phyloP scores from a whole-genome alignment of 768 basidiomycete genomes.

The Leucocoprinus birnbaumii region DNA sequence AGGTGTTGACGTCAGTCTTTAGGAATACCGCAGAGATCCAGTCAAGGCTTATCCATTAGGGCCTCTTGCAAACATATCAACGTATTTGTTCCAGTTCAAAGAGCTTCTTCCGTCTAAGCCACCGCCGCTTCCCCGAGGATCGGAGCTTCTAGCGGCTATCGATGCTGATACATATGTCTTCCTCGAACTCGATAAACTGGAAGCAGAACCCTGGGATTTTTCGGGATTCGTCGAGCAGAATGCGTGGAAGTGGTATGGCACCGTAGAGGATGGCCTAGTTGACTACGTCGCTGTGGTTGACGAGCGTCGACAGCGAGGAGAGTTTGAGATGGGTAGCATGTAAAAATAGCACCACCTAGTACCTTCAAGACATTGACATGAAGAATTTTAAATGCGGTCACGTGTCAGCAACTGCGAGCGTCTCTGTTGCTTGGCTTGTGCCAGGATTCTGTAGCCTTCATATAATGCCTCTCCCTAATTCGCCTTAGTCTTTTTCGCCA shows the following conservation, averaged over 20 bases:
- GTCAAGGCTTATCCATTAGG: constrained; percentile 59
- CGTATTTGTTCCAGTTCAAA: constrained; percentile 19
- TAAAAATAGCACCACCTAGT: not conserved
- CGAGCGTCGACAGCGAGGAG: constrained; percentile 49
- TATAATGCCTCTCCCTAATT: constrained; percentile 17
- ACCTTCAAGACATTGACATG: too few species aligned
- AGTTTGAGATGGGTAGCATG: not conserved
- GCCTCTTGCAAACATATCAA: constrained; percentile 30
- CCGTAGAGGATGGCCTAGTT: constrained; percentile 27
- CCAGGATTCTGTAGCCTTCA: not conserved
- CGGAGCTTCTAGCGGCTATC: constrained; percentile 31
- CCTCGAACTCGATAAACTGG: constrained; percentile 40
- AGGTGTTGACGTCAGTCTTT: not conserved
- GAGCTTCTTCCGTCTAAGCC: constrained; percentile 37
- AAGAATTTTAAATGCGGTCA: not conserved
- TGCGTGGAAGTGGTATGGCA: constrained; percentile 76
- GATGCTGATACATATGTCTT: constrained; percentile 78
- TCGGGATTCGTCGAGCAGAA: constrained; percentile 76
- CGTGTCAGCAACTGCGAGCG: not conserved
- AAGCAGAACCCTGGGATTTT: constrained; percentile 73
- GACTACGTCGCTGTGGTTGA: constrained; percentile 49
- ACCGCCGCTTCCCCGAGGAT: constrained; percentile 35
- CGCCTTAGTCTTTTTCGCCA: constrained; percentile 5
- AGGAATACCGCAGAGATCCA: constrained; percentile 71
- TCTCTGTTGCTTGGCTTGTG: too few species aligned